Evolutionary conservation across 2,329 filamentous ascomycete genomes (phyloP).

Genomic region (Fusarium sarcochroum): DNA sequence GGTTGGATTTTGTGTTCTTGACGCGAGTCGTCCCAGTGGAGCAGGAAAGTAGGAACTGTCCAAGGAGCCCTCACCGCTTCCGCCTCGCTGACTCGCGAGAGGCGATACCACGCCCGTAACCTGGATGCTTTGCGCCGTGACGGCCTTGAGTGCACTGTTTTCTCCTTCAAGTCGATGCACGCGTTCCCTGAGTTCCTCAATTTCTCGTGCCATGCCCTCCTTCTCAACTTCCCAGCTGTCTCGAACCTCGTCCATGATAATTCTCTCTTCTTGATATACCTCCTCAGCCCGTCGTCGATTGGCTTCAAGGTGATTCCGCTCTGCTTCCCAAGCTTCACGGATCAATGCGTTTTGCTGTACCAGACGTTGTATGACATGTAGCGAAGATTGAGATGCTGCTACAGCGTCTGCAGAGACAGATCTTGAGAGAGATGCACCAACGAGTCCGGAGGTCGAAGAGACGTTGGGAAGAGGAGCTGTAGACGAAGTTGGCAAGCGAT

Average conservation of each 20-base stretch:
- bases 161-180: constrained; percentile 55
- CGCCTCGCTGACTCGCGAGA: constrained; percentile 47
- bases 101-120: constrained; percentile 51
- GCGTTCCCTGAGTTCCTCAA: constrained; percentile 59
- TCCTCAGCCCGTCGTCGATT: constrained; percentile 67
- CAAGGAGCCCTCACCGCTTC: constrained; percentile 45
- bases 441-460: constrained; percentile 36
- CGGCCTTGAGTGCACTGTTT: constrained; percentile 53
- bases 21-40: constrained; percentile 34
- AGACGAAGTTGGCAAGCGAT: constrained; percentile 39
- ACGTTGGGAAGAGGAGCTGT: constrained; percentile 42
- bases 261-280: constrained; percentile 68
- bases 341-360: constrained; percentile 60
- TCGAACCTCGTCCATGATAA: constrained; percentile 67
- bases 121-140: constrained; percentile 50
- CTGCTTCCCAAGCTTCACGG: constrained; percentile 66
- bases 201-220: constrained; percentile 57
- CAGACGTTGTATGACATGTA: constrained; percentile 57
- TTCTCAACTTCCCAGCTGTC: constrained; percentile 63
- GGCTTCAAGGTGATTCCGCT: constrained; percentile 67
- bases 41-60: constrained; percentile 45
- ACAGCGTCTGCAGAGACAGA: constrained; percentile 51
- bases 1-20: constrained; percentile 36
- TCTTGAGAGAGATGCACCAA: constrained; percentile 47
- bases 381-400: constrained; percentile 51